These are phyloP conservation scores for Plenodomus lindquistii DNA, from an alignment of 2,329 filamentous ascomycete species.

Conservation along the genomic window DNA sequence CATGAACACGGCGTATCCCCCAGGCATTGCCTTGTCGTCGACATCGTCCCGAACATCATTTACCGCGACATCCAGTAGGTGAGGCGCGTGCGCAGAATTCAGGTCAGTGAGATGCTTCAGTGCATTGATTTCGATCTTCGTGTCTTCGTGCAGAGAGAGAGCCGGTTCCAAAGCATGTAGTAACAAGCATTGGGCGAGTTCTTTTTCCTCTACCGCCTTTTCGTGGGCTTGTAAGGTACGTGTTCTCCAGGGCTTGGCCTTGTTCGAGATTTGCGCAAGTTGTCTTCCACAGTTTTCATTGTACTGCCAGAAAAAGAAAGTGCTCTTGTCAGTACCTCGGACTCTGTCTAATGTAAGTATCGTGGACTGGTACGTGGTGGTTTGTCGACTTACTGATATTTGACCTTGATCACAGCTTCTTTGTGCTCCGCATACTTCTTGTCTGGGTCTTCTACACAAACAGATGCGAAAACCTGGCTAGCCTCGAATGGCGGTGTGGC, in stretches of 20 bases:
- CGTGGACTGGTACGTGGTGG: neutral
- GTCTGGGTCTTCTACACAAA: no score
- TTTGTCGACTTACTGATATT: neutral
- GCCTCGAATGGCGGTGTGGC: no score
- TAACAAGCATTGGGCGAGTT: neutral
- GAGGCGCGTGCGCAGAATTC: slow-evolving; percentile 2
- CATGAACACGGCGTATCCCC: slow-evolving; percentile 9
- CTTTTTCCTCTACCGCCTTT: neutral
- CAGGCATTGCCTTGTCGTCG: slow-evolving; percentile 5
- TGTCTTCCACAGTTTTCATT: neutral
- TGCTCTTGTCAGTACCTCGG: neutral
- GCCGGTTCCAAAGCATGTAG: neutral
- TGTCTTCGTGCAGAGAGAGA: neutral
- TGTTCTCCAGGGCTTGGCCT: neutral
- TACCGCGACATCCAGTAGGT: neutral
- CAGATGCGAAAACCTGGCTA: no score
- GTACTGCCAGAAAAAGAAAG: neutral
- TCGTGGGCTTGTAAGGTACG: neutral
- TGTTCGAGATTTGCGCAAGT: neutral
- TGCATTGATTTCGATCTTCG: slow-evolving; percentile 1
- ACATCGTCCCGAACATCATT: neutral
- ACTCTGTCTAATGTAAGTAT: neutral
- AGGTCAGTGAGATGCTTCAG: neutral
- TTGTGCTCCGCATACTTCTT: neutral
- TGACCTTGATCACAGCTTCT: neutral